Evolutionary conservation across 768 basidiomycete species (phyloP).

Genomic region (Clavulina sp.): DNA sequence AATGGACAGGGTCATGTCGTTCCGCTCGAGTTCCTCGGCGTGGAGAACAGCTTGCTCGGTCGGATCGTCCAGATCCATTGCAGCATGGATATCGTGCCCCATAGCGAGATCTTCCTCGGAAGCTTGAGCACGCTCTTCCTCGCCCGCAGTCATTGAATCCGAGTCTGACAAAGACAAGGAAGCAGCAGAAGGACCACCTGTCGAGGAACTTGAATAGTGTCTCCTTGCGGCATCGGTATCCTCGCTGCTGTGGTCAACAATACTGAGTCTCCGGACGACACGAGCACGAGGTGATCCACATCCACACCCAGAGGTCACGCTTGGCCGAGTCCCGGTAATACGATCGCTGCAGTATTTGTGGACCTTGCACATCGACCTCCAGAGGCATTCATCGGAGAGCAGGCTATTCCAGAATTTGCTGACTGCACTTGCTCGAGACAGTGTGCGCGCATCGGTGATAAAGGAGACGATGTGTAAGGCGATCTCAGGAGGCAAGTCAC

Average conservation of each 20-base stretch:
- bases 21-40: too few species aligned
- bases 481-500: conserved; percentile 50
- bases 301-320: background rate
- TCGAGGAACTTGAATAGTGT: too few species aligned
- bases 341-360: conserved; percentile 26
- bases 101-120: too few species aligned
- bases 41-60: too few species aligned
- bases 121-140: too few species aligned
- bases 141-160: too few species aligned
- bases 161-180: too few species aligned
- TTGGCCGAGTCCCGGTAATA: background rate
- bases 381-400: conserved; percentile 56
- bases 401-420: conserved; percentile 54
- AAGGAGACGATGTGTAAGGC: conserved; percentile 57
- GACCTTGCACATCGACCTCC: conserved; percentile 54
- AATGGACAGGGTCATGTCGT: too few species aligned
- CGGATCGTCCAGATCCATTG: too few species aligned
- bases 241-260: background rate
- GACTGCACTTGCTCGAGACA: conserved; percentile 52
- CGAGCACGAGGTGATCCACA: background rate
- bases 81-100: too few species aligned
- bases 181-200: too few species aligned
- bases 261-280: background rate
- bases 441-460: conserved; percentile 55
- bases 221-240: too few species aligned